These are phyloP conservation scores for Aureobasidium subglaciale DNA, from an alignment of 2,329 filamentous ascomycete genomes.

Conservation along the genomic window DNA sequence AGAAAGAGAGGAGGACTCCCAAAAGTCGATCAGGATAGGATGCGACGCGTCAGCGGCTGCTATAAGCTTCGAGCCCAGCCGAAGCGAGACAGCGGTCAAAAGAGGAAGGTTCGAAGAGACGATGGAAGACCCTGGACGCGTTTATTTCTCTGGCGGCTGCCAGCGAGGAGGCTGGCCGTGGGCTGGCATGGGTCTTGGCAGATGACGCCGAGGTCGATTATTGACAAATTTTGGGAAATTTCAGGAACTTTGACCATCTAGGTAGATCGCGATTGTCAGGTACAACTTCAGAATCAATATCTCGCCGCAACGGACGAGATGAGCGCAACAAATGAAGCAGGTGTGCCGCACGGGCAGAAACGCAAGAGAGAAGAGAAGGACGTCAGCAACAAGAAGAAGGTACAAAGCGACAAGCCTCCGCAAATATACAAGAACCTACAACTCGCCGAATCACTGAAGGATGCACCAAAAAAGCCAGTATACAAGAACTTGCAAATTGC, in stretches of 20 bases:
- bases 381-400: constrained; percentile 2
- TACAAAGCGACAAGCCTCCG: neutral
- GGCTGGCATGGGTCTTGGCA: neutral
- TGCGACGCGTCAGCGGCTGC: constrained; percentile 1
- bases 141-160: neutral
- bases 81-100: constrained; percentile 2
- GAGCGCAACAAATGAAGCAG: neutral
- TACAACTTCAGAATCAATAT: neutral
- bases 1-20: neutral
- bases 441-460: neutral
- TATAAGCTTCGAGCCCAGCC: neutral
- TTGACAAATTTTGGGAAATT: neutral
- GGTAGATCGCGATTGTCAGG: neutral
- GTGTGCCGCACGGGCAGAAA: constrained; percentile 12
- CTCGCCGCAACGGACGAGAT: neutral
- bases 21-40: neutral
- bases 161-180: neutral
- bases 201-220: neutral
- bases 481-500: constrained; percentile 9
- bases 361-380: constrained; percentile 13
- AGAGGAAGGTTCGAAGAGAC: neutral
- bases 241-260: neutral
- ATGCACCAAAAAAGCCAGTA: neutral
- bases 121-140: neutral
- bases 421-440: constrained; percentile 12